Evolutionary conservation across 2,329 filamentous ascomycete species (phyloP).

Genomic region (Rutstroemia sp.): DNA sequence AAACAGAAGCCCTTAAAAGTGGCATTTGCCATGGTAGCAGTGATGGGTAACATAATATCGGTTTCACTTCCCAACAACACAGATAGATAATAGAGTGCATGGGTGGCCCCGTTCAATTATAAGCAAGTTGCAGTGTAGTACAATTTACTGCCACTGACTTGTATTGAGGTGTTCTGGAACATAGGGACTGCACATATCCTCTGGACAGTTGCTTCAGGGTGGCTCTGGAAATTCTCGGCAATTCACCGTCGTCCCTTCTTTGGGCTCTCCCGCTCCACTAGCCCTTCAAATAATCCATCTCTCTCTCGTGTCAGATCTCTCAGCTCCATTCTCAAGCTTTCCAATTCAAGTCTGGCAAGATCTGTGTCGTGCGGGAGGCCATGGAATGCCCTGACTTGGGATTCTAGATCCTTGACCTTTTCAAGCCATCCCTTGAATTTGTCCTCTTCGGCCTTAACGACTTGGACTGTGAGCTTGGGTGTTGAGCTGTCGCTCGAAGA

Average conservation of each 20-base stretch:
- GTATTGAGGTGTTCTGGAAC: no score
- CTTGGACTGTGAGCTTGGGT: constrained; percentile 42
- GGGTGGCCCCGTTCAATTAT: no score
- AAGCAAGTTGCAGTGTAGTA: no score
- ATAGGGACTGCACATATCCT: no score
- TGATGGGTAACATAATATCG: no score
- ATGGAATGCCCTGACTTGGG: constrained; percentile 57
- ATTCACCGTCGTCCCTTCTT: constrained; percentile 30
- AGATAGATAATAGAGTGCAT: no score
- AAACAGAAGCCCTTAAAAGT: no score
- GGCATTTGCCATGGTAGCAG: no score
- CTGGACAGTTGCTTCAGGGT: no score
- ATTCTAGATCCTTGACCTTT: constrained; percentile 52
- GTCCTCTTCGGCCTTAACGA: constrained; percentile 51
- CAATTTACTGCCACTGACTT: no score
- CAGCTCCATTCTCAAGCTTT: constrained; percentile 57
- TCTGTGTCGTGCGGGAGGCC: constrained; percentile 65
- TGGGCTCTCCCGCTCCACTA: constrained; percentile 57
- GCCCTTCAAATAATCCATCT: constrained; percentile 66
- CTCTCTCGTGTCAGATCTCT: constrained; percentile 52
- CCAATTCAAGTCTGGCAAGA: constrained; percentile 63
- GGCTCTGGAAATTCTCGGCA: neutral
- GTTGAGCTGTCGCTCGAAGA: constrained; percentile 11
- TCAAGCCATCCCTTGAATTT: constrained; percentile 50
- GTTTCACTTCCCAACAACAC: no score